Evolutionary conservation across 768 basidiomycete genomes (phyloP), one percentile per base, ranked within the genome.

Genomic region (Kwoniella newhampshirensis): DNA sequence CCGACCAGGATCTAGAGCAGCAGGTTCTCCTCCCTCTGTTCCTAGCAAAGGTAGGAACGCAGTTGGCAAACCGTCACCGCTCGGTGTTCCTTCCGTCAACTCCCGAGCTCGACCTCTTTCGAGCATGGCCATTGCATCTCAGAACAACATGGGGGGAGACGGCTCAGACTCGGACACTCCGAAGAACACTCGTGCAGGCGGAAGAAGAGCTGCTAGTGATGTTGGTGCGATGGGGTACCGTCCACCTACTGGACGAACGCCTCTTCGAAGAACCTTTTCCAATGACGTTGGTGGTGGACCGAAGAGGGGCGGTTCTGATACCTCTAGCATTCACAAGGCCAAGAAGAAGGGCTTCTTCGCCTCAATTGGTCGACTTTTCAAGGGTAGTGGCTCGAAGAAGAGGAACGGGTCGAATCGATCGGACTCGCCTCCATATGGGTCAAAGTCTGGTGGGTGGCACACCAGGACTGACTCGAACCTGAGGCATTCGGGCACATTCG

Each of bases 331-430:
- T 40, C 58, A 53, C 15, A 47, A 23, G 46, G 64, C 57, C 56
- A 75, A 75, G 69, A 74, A 72, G 60, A 57, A 63, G 32, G 74
- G 74, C 15, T 76, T 76, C 66, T 76, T 76, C 62, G 61, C 62
- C 4, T 64, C 63, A 2, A 56, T 76, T 54, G 60, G 65, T 0
- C 54, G 66, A 20, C 54, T 76, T 26, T 76, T 76, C 70, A 74
- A 76, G 51, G 59, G 63, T 6, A 40, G 39, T 28, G 43, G 51
- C 15, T 51, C 55, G 43, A 67, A 57, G 27, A 54, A 52, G 15
- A 17, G 59, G 41, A 21, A 59, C 17, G 60, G 62, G n/a, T 54
- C 65, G 39, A 37, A 62, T 32, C 43, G 60, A n/a, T 63, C 66
- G 21, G 72, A 73, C 18, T 73, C 70, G 0, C 75, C 75, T 32